Evolutionary conservation across 106 monocot genomes (phyloP), one percentile per base, ranked within the genome.

Genomic region (Phalaenopsis aphrodite): DNA sequence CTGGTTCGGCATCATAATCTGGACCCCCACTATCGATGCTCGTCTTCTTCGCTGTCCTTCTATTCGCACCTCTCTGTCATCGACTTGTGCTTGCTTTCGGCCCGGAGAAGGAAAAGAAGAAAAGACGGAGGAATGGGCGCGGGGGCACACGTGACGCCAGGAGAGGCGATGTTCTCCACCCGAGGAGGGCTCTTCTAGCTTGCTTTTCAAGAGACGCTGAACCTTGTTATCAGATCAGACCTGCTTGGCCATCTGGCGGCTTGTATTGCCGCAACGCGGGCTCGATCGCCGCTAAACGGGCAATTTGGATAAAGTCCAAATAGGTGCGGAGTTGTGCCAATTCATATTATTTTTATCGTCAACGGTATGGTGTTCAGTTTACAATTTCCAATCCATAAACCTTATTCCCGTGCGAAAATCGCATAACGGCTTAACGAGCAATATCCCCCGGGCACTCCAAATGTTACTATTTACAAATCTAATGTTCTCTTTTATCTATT

Each of bases 1-100:
- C 41, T 79, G 78, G 18, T 81, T 71, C 78, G 56, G 83, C 86
- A 85, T 79, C 73, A 77, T 18, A 52, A 76, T 47, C 47, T 52
- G 11, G 69, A 69, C 23, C 36, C 69, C 39, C 4, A 21, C 71
- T 4, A 39, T 71, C 71, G 43, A 21, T 45, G 74, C 74, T 14
- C 18, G 10, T 19, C 43, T 42, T 45, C 36, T 74, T 69, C 2
- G 2, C 2, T 69, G 37, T 36, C 38, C 6, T 18, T 2, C 5
- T 43, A 2, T 74, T 21, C 74, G 1, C 76, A 5, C 30, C 24
- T 42, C 49, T 76, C 1, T 76, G 30, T 14, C 76, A 2, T 12
- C 11, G 49, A 43, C 12, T n/a, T 12, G 24, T 47, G 4, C 48
- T 15, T 48, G 30, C 76, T 30, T 76, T 76, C 24, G 76, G 49